These are phyloP conservation scores for Taiwanofungus camphoratus DNA, from an alignment of 1,284 basidiomycete species.

Conservation along the genomic window DNA sequence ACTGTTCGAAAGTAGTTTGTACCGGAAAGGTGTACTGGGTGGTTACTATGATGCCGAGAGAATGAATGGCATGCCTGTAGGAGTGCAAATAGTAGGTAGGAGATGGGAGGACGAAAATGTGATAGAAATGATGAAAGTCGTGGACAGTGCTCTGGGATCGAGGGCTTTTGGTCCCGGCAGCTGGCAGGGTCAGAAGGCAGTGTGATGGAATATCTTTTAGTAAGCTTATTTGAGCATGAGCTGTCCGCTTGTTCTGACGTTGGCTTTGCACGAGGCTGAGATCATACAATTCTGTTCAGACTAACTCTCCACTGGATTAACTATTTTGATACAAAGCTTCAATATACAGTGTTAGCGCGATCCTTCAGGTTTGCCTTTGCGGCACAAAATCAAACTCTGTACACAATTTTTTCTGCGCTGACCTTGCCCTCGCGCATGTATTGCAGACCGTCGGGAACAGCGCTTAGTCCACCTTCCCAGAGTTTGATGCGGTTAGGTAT, in stretches of 20 bases:
- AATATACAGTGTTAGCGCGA: too few relatives aligned
- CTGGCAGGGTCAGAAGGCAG: too few relatives aligned
- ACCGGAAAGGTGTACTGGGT: constrained; percentile 35
- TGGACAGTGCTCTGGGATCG: constrained; percentile 40
- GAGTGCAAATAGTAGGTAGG: constrained; percentile 75
- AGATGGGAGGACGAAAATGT: constrained; percentile 87
- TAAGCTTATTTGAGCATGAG: too few relatives aligned
- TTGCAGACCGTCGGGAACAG: constrained; percentile 19
- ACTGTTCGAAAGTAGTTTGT: constrained; percentile 57
- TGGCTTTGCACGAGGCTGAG: too few relatives aligned
- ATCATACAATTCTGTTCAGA: too few relatives aligned
- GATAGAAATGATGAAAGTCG: constrained; percentile 73
- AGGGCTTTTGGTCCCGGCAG: too few relatives aligned
- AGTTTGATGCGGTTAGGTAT: constrained; percentile 20
- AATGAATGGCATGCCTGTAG: constrained; percentile 80
- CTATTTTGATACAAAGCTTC: too few relatives aligned
- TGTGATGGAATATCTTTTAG: too few relatives aligned
- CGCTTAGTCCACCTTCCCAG: constrained; percentile 19
- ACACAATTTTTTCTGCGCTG: constrained; percentile 25
- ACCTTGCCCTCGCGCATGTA: constrained; percentile 22
- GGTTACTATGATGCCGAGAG: constrained; percentile 60
- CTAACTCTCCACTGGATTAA: too few relatives aligned
- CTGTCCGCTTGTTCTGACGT: too few relatives aligned
- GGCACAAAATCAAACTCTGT: constrained; percentile 13
- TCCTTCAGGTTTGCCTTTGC: too few relatives aligned